Evolutionary conservation across 495 filamentous ascomycete species (phyloP).

Genomic region (Neurospora terricola): DNA sequence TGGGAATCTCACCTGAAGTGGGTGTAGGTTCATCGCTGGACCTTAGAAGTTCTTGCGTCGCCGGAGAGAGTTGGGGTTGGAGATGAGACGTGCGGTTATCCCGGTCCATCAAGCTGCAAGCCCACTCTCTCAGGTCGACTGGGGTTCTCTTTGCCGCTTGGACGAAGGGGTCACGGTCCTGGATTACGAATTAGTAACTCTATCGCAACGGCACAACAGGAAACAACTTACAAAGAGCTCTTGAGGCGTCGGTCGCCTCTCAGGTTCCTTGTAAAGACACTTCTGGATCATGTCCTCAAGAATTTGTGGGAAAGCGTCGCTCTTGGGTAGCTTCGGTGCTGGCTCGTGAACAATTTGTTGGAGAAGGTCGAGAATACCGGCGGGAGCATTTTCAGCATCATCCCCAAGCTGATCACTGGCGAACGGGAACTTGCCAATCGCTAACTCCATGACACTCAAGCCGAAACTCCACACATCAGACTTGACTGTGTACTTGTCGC

Average conservation of each 20-base stretch:
- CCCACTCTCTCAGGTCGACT: conserved; percentile 83
- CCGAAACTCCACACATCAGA: conserved; percentile 99
- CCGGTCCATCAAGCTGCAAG: conserved; percentile 77
- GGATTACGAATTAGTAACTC: conserved; percentile 11
- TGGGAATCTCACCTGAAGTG: conserved; percentile 57
- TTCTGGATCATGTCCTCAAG: conserved; percentile 95
- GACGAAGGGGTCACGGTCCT: conserved; percentile 89
- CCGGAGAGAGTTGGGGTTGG: conserved; percentile 52
- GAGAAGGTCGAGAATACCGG: conserved; percentile 89
- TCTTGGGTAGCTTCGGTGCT: conserved; percentile 85
- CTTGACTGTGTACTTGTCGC: conserved; percentile 92
- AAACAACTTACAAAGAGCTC: conserved; percentile 68
- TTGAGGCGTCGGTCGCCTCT: conserved; percentile 79
- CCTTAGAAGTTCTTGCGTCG: conserved; percentile 47
- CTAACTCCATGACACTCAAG: conserved; percentile 90
- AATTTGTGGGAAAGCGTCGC: conserved; percentile 89
- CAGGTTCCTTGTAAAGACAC: conserved; percentile 81
- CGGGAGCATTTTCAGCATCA: conserved; percentile 63
- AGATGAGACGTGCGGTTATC: conserved; percentile 90
- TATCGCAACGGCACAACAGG: too few relatives aligned
- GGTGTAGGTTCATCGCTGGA: conserved; percentile 47
- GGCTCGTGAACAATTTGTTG: conserved; percentile 98
- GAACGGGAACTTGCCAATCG: conserved; percentile 94
- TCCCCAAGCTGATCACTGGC: conserved; percentile 54
- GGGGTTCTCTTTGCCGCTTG: conserved; percentile 90